Base-by-base conservation (phyloP, 1,284 basidiomycete species). In the Kalmanozyma brasiliensis region DNA sequence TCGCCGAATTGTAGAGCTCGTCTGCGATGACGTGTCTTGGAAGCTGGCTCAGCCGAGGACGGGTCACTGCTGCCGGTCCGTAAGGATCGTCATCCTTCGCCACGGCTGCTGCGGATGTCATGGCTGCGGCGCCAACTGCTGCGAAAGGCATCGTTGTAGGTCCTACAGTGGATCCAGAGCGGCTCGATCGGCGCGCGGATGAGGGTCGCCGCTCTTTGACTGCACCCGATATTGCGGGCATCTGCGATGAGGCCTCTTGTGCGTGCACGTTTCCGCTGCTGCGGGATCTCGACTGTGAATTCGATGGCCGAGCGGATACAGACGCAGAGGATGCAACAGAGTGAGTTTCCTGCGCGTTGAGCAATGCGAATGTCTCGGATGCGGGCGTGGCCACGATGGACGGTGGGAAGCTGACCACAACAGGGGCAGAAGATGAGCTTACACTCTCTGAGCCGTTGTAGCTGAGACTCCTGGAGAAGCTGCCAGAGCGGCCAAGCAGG, bases 391-490 rank as follows among this genome's bases (percentile, higher is more conserved):
- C 16, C 23, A 24, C 26, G 22, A 38, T 23, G 29, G 55, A 47
- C 13, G 55, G 40, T 48, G 69, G 69, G 37, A 72, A 67, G 57
- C 69, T 72, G 53, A 72, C 69, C 20, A 71, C 49, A 36, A 61
- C 63, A 17, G 49, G 48, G 49, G 44, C 57, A 30, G 57, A 45
- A 37, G 52, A 49, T 23, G 59, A 48, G 55, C 60, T 63, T 62
- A 56, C 60, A 63, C 51, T 69, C 55, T 71, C 68, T 38, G 51
- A 32, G 26, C 56, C 66, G 17, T 56, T 56, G 48, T 59, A 71
- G 63, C 64, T 72, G 40, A 72, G 60, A 44, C 69, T 72, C 41
- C 69, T 26, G 10, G 69, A 72, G 38, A 72, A 72, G 56, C 69
- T 72, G 32, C 67, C 67, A 3, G 67, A 70, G 16, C 67, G 46